Evolutionary conservation across 1,284 basidiomycete genomes (phyloP).

Genomic region (Grifola frondosa): DNA sequence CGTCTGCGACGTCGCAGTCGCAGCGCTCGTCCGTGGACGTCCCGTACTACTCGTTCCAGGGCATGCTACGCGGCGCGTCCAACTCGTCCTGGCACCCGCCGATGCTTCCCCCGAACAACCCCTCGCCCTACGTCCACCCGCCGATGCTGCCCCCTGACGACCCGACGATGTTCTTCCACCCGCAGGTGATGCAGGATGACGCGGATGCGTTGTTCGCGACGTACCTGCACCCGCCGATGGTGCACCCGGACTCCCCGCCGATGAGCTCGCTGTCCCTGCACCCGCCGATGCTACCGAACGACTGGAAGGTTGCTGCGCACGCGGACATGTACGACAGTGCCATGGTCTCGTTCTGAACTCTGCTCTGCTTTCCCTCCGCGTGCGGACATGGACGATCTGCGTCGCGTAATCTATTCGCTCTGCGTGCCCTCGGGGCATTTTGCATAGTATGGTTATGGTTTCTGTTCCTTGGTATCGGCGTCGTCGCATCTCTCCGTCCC

Average conservation of each 20-base stretch:
- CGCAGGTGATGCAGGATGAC: conserved; percentile 38
- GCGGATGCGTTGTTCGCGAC: conserved; percentile 50
- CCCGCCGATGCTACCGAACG: conserved; percentile 39
- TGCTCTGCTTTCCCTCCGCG: conserved; percentile 10
- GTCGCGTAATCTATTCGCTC: conserved; percentile 18
- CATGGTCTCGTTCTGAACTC: conserved; percentile 29
- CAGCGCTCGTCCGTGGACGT: conserved; percentile 56
- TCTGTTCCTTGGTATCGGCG: conserved; percentile 10
- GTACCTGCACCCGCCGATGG: conserved; percentile 60
- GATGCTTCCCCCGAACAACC: conserved; percentile 56
- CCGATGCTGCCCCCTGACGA: conserved; percentile 54
- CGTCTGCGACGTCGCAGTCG: conserved; percentile 41
- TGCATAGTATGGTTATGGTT: conserved; percentile 19
- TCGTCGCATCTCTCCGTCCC: conserved; percentile 11
- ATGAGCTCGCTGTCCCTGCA: conserved; percentile 38
- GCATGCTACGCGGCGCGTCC: conserved; percentile 48
- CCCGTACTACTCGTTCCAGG: conserved; percentile 32
- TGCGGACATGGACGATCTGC: conserved; percentile 22
- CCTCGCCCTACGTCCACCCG: conserved; percentile 57
- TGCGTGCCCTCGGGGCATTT: conserved; percentile 14
- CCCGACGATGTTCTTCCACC: conserved; percentile 50
- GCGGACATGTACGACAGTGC: conserved; percentile 30
- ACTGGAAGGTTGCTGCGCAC: conserved; percentile 30
- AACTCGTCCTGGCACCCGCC: conserved; percentile 72
- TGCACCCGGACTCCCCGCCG: conserved; percentile 39